These are phyloP conservation scores for Rosa rugosa DNA, from an alignment of 306 rosid species.

Conservation along the genomic window DNA sequence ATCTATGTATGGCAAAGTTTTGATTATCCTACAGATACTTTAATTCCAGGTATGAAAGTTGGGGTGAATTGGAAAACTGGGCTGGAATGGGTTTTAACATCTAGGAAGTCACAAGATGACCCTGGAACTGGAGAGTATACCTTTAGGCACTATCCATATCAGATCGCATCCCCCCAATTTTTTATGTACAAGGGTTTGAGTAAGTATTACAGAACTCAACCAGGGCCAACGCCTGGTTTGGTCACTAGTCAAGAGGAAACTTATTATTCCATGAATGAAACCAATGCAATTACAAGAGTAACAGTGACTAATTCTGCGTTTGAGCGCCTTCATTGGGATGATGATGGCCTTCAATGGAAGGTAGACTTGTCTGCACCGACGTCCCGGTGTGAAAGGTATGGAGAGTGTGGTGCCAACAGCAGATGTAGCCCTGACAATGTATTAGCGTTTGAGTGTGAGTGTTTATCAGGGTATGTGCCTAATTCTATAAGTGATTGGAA, in stretches of 20 bases:
- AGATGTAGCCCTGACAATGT: conserved; percentile 40
- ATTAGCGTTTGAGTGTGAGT: conserved; percentile 34
- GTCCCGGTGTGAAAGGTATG: conserved; percentile 41
- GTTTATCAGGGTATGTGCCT: conserved; percentile 58
- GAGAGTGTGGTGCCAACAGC: conserved; percentile 44
- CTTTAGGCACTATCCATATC: not conserved
- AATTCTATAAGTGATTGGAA: conserved; percentile 32
- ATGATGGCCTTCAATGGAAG: not conserved
- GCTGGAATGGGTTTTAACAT: not conserved
- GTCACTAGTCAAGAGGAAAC: not conserved
- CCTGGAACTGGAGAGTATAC: not conserved
- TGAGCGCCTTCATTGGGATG: not conserved
- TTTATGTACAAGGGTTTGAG: not conserved
- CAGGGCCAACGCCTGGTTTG: not conserved
- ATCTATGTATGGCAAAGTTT: conserved; percentile 39
- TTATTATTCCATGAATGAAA: not conserved
- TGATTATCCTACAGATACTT: conserved; percentile 30
- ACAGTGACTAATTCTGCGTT: not conserved
- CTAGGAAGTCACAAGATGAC: conserved; percentile 8
- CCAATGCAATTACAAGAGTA: not conserved
- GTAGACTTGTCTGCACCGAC: conserved; percentile 12
- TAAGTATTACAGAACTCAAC: not conserved
- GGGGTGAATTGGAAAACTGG: conserved; percentile 21
- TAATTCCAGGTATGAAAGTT: conserved; percentile 30
- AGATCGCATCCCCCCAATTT: not conserved